Base-by-base conservation (phyloP, 306 rosid genomes). In the Clitoria ternatea region DNA sequence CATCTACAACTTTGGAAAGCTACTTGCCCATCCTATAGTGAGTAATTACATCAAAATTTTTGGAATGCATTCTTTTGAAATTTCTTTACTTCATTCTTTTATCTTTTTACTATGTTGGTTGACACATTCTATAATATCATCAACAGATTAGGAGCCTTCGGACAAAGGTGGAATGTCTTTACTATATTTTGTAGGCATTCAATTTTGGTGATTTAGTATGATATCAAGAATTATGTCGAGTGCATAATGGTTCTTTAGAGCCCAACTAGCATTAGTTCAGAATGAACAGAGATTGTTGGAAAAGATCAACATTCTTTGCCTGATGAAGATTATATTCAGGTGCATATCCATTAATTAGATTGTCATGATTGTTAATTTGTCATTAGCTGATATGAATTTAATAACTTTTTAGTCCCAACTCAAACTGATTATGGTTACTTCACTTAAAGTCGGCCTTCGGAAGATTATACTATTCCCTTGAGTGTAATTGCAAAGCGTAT, bases 241-340 rank as follows among this genome's bases (percentile, higher is more conserved):
- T 95, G 61, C 97, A 95, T 81, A 91, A 86, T 85, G 79, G 85
- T 83, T 90, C 99, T 77, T 70, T 95, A 88, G 93, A 19, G 92
- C 97, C 36, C 99, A 95, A 69, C 99, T 97, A 1, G 96, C 99
- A 27, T 72, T 95, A 42, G 97, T 91, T 69, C 96, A 85, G 65
- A 95, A 95, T 42, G 99, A 95, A 75, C 81, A 91, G 80, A 95
- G 76, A 79, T 86, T 95, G 63, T 75, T 91, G 80, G 99, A 95
- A 67, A 95, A 95, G 89, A 89, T 95, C 39, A 95, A 95, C 77
- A 95, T 95, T 79, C 95, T 95, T 66, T 95, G 99, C 82, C 86
- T 95, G 86, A 95, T 95, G 97, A 97, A 91, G 83, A 95, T 95
- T 69, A 95, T 95, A 77, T 95, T 95, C 90, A 95, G 99, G 99